A percentile compares a stretch with the other conserved stretches of the same genome.
Evolutionary conservation across 2,329 filamentous ascomycete species (phyloP).

Genomic region (Colletotrichum sp.): DNA sequence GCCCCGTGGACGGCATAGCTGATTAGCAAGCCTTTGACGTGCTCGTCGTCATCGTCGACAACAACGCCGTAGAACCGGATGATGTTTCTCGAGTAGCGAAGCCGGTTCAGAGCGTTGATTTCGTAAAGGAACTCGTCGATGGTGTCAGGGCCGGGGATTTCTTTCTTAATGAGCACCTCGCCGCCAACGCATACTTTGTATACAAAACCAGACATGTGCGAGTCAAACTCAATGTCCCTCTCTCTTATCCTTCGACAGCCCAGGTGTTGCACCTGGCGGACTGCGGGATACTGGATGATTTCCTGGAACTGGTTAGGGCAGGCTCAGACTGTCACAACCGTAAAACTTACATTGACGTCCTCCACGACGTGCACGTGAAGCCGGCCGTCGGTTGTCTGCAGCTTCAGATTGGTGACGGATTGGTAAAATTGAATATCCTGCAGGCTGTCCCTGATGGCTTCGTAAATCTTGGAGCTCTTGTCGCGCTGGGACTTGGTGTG

Average conservation of each 20-base stretch:
- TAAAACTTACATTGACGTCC: slow-evolving; percentile 73
- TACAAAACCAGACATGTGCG: slow-evolving; percentile 95
- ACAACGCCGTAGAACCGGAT: slow-evolving; percentile 89
- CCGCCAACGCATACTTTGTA: slow-evolving; percentile 84
- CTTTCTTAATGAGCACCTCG: slow-evolving; percentile 87
- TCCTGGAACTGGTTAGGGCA: slow-evolving; percentile 53
- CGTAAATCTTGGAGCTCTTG: slow-evolving; percentile 92
- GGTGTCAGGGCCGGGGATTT: slow-evolving; percentile 94
- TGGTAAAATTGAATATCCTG: slow-evolving; percentile 95
- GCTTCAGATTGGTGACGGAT: slow-evolving; percentile 93
- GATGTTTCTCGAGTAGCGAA: slow-evolving; percentile 76
- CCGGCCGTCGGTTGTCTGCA: slow-evolving; percentile 86
- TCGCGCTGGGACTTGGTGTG: slow-evolving; percentile 84
- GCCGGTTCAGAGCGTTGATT: slow-evolving; percentile 87
- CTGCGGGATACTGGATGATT: slow-evolving; percentile 83
- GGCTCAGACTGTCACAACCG: background rate
- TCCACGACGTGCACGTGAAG: slow-evolving; percentile 98
- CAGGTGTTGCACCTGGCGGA: slow-evolving; percentile 77
- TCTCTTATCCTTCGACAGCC: slow-evolving; percentile 70
- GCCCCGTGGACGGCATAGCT: slow-evolving; percentile 86
- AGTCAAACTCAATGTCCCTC: slow-evolving; percentile 80
- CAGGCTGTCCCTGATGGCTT: slow-evolving; percentile 90
- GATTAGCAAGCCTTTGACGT: slow-evolving; percentile 89
- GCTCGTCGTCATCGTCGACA: slow-evolving; percentile 74
- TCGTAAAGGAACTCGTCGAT: slow-evolving; percentile 98